phyloP scores from a whole-genome alignment of 225 moss, liverwort and hornwort genomes.

The Anthoceros angustus region DNA sequence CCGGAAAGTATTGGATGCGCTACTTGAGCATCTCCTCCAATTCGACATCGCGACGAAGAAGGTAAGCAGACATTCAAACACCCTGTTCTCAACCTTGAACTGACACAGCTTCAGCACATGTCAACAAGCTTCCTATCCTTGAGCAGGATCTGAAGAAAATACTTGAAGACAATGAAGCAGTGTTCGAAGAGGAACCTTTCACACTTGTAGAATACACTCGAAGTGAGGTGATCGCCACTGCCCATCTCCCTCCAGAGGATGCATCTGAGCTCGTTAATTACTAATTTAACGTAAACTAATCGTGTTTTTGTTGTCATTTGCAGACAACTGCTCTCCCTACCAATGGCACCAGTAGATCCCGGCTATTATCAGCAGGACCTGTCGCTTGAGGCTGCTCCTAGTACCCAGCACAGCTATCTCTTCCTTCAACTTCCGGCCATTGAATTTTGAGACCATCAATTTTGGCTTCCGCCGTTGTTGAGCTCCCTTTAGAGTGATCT shows the following conservation, averaged over 20 bases:
- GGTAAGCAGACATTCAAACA: conserved; percentile 2
- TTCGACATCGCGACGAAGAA: conserved; percentile 43
- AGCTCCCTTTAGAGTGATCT: too few species aligned
- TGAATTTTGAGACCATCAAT: too few species aligned
- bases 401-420: too few species aligned
- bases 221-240: conserved; percentile 20
- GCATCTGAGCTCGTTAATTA: neutral
- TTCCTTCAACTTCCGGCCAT: too few species aligned
- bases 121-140: neutral
- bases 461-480: too few species aligned
- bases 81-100: neutral
- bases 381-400: neutral
- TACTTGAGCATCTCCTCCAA: conserved; percentile 80
- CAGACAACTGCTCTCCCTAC: conserved; percentile 27
- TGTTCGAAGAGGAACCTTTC: conserved; percentile 63
- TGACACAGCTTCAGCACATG: too few species aligned
- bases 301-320: neutral
- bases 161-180: conserved; percentile 58
- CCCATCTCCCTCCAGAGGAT: neutral
- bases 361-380: neutral
- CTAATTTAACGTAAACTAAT: neutral
- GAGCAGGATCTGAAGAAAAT: conserved; percentile 46
- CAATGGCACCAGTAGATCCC: conserved; percentile 23
- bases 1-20: conserved; percentile 39
- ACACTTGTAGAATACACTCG: conserved; percentile 54